A percentile compares a stretch with the other conserved stretches of the same genome.
Evolutionary conservation across 2,329 filamentous ascomycete species (phyloP).

Genomic region (Nothophaeocryptopus gaeumannii): DNA sequence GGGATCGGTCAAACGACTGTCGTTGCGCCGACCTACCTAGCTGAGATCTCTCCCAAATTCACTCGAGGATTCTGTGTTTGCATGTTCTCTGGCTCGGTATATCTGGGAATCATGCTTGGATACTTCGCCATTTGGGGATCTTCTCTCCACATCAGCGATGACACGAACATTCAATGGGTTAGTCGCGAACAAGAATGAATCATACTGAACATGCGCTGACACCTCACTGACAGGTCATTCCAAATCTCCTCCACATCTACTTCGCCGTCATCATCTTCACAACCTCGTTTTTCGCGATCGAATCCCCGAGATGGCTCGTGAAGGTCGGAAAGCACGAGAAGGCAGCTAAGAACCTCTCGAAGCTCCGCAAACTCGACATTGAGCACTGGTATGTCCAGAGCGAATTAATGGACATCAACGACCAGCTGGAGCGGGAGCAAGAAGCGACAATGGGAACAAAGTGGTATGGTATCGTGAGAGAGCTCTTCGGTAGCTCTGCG

Average conservation of each 20-base stretch:
- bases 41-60: constrained; percentile 43
- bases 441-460: constrained; percentile 66
- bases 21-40: constrained; percentile 60
- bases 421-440: constrained; percentile 65
- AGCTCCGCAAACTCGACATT: constrained; percentile 29
- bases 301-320: constrained; percentile 35
- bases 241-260: constrained; percentile 73
- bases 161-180: constrained; percentile 44
- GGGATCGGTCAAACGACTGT: constrained; percentile 52
- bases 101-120: constrained; percentile 70
- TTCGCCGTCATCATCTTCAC: constrained; percentile 70
- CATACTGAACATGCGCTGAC: too few relatives aligned
- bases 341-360: constrained; percentile 30
- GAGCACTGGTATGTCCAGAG: constrained; percentile 34
- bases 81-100: constrained; percentile 68
- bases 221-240: constrained; percentile 47
- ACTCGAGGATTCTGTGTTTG: constrained; percentile 65
- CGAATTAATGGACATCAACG: constrained; percentile 64
- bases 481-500: constrained; percentile 64
- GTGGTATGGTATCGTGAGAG: constrained; percentile 64
- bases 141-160: constrained; percentile 50
- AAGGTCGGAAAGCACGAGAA: constrained; percentile 34
- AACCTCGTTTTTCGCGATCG: constrained; percentile 52
- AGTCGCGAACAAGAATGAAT: too few relatives aligned
- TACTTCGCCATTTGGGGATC: constrained; percentile 67